Evolutionary conservation across 2,329 filamentous ascomycete genomes (phyloP), one percentile per base, ranked within the genome.

Genomic region (Rutstroemia sp.): DNA sequence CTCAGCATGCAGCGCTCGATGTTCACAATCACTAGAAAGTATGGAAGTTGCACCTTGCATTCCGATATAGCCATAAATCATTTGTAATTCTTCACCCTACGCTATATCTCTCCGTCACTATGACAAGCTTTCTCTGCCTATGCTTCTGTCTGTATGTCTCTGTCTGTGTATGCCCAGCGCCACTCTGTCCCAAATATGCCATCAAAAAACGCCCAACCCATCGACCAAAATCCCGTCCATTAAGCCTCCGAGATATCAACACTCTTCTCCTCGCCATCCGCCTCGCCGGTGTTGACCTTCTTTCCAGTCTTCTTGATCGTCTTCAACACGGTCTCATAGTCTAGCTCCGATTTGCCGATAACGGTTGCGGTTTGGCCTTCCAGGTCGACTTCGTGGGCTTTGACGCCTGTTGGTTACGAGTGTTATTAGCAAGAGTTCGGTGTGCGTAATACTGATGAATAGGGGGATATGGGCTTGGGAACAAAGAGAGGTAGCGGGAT

Each of bases 291-390:
- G 73, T 88, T 95, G 70, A 96, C 85, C 69, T 87, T 87, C 83
- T 96, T 96, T 68, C 92, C 92, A 12, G 92, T 96, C 84, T 96
- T 96, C 80, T 87, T 85, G 73, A 96, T 96, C 72, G 89, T 95
- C 70, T 81, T 79, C 59, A 95, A 83, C 58, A 96, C 89, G 2
- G 83, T 89, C 63, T 89, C 83, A 76, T 92, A 96, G 57, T 81
- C 77, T 61, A 95, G 79, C 55, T 74, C 77, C 4, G 83, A 77
- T 63, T 85, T 81, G 61, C 91, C 83, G 64, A 87, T 77, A 64
- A 97, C 82, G 63, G 84, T 84, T 62, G 90, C 92, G 60, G 82
- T 90, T 73, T 97, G 91, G 63, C 78, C 84, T 61, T 95, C 89
- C 69, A 97, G 89, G 56, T 84, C 90, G 62, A 96, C 89, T 55